phyloP scores from a whole-genome alignment of 495 filamentous ascomycete genomes.

The Aspergillus olivimuriae region DNA sequence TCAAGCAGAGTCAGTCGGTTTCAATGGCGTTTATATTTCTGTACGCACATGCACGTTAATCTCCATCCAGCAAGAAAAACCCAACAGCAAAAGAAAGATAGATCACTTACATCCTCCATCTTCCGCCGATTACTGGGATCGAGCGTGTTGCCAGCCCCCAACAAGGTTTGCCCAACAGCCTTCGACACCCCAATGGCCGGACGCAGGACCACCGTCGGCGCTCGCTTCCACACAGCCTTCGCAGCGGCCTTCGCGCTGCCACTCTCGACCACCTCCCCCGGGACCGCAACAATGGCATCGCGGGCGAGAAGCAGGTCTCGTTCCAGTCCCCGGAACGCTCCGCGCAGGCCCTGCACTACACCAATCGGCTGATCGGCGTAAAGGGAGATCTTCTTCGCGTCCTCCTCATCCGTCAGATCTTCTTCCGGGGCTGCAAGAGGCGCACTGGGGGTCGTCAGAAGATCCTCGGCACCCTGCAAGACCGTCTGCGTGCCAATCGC shows the following conservation, averaged over 20 bases:
- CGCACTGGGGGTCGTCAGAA: slow-evolving; percentile 48
- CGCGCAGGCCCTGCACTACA: slow-evolving; percentile 76
- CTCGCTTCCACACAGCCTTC: slow-evolving; percentile 69
- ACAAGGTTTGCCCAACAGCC: slow-evolving; percentile 79
- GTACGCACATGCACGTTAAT: not conserved
- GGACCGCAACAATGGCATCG: slow-evolving; percentile 93
- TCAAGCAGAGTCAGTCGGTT: too few species aligned
- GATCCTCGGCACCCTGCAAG: slow-evolving; percentile 78
- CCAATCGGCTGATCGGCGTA: slow-evolving; percentile 92
- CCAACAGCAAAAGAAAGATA: not conserved
- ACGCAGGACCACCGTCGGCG: slow-evolving; percentile 84
- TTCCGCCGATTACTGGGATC: slow-evolving; percentile 77
- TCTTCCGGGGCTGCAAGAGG: slow-evolving; percentile 43
- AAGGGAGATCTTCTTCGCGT: slow-evolving; percentile 68
- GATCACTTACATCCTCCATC: slow-evolving; percentile 75
- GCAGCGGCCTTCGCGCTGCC: slow-evolving; percentile 76
- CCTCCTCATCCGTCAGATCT: slow-evolving; percentile 54
- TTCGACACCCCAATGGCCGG: slow-evolving; percentile 88
- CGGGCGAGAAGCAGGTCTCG: slow-evolving; percentile 76
- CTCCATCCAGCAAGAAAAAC: not conserved
- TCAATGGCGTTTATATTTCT: slow-evolving; percentile 44
- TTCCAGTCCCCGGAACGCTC: slow-evolving; percentile 74
- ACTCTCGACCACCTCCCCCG: slow-evolving; percentile 83
- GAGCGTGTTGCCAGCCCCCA: slow-evolving; percentile 90
- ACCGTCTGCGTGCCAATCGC: slow-evolving; percentile 91